Percentiles rank a stretch among this genome's conserved stretches.
These are phyloP conservation scores for Secale cereale DNA, from an alignment of 176 grass and related monocot genomes.

Conservation along the genomic window DNA sequence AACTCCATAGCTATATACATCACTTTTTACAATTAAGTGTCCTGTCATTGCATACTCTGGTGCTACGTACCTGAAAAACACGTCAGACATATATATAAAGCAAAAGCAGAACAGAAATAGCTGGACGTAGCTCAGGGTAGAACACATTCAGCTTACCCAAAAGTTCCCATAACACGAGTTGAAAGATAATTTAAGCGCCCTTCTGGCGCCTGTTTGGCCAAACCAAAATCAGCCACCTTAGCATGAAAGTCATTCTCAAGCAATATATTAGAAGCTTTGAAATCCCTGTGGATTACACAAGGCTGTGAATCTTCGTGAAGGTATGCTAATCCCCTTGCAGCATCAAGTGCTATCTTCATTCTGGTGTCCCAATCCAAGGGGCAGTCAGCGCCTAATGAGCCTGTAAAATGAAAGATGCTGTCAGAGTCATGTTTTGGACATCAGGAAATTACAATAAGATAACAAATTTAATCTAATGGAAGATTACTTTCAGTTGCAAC, in stretches of 20 bases:
- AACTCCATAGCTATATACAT: constrained; percentile 99
- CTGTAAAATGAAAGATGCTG: constrained; percentile 42
- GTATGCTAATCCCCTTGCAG: constrained; percentile 92
- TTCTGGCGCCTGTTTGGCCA: constrained; percentile 97
- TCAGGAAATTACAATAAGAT: neutral
- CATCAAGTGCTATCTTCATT: constrained; percentile 98
- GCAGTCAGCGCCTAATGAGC: constrained; percentile 62
- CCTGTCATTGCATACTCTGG: constrained; percentile 99
- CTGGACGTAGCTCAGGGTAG: neutral
- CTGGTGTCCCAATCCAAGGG: constrained; percentile 97
- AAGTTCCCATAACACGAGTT: constrained; percentile 99
- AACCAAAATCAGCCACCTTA: constrained; percentile 97
- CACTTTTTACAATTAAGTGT: constrained; percentile 97
- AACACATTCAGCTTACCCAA: constrained; percentile 61
- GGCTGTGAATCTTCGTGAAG: constrained; percentile 98
- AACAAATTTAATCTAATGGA: constrained; percentile 8
- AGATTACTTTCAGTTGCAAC: neutral
- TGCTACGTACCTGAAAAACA: constrained; percentile 85
- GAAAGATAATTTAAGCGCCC: constrained; percentile 88
- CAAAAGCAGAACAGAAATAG: constrained; percentile 26
- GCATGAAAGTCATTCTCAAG: constrained; percentile 96
- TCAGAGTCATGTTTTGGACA: constrained; percentile 14
- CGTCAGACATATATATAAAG: constrained; percentile 15
- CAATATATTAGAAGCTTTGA: constrained; percentile 99
- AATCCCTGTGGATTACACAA: constrained; percentile 99